phyloP scores from a whole-genome alignment of 2,329 filamentous ascomycete genomes.

The Ceratocystis cacaofunesta region DNA sequence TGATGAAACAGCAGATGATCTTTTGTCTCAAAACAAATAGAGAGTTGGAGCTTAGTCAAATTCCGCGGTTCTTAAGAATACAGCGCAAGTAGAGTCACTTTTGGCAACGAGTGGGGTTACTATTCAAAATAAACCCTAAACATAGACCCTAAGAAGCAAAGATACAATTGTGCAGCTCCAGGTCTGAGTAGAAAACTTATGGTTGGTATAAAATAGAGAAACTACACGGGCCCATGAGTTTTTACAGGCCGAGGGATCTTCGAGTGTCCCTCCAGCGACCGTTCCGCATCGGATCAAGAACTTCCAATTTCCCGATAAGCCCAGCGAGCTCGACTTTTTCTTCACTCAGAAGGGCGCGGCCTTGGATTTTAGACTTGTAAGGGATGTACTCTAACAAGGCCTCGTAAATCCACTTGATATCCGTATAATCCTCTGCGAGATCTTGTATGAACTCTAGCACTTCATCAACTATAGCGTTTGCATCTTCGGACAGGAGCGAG shows the following conservation, averaged over 20 bases:
- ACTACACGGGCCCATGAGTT: not conserved
- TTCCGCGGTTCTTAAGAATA: not conserved
- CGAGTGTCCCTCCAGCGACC: conserved; percentile 65
- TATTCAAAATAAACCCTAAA: not conserved
- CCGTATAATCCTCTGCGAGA: conserved; percentile 42
- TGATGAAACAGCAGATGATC: conserved; percentile 20
- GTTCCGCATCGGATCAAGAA: conserved; percentile 57
- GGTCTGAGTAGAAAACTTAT: not conserved
- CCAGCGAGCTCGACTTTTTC: conserved; percentile 33
- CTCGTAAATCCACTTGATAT: conserved; percentile 76
- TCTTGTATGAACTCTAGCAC: conserved; percentile 65
- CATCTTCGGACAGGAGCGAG: conserved; percentile 44
- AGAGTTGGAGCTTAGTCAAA: not conserved
- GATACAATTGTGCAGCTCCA: not conserved
- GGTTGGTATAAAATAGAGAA: not conserved
- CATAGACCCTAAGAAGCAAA: not conserved
- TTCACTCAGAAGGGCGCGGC: conserved; percentile 26
- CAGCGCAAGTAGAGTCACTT: not conserved
- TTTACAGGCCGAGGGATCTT: conserved; percentile 24
- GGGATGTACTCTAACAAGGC: conserved; percentile 62
- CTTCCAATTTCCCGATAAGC: conserved; percentile 52
- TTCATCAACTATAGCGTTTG: conserved; percentile 47
- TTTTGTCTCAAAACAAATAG: not conserved
- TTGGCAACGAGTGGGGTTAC: not conserved
- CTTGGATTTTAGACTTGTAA: conserved; percentile 39